phyloP scores from a whole-genome alignment of 805 yeast genomes.

The Wickerhamiella lipophila region DNA sequence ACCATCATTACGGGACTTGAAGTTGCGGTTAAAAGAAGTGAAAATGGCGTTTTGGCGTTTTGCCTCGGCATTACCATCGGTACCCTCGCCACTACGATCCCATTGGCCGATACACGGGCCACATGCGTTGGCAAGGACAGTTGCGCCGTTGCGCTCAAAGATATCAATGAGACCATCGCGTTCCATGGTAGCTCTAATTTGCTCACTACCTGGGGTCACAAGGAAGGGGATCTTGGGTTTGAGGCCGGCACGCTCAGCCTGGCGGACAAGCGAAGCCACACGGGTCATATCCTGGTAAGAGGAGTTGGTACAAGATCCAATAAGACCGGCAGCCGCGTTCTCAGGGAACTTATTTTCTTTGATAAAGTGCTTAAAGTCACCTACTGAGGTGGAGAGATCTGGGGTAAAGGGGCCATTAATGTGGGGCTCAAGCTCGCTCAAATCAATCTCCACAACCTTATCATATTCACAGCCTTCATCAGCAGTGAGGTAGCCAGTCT shows the following conservation, averaged over 20 bases:
- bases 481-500: constrained; percentile 56
- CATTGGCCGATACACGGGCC: constrained; percentile 99
- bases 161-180: constrained; percentile 81
- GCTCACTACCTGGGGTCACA: constrained; percentile 97
- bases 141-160: constrained; percentile 79
- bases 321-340: constrained; percentile 79
- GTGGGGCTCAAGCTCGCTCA: constrained; percentile 80
- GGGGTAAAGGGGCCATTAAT: constrained; percentile 98
- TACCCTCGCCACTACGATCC: constrained; percentile 63
- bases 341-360: constrained; percentile 72
- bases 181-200: constrained; percentile 90
- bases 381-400: constrained; percentile 86
- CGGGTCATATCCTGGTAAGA: constrained; percentile 98
- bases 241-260: constrained; percentile 76
- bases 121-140: constrained; percentile 92
- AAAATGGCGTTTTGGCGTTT: constrained; percentile 75
- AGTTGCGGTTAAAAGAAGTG: constrained; percentile 95
- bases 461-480: constrained; percentile 87
- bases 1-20: constrained; percentile 96
- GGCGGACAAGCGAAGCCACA: constrained; percentile 78
- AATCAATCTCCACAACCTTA: constrained; percentile 78
- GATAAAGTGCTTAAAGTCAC: constrained; percentile 64
- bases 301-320: constrained; percentile 97
- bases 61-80: constrained; percentile 52
- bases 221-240: constrained; percentile 85